Evolutionary conservation across 164 flowering plant genomes (phyloP), one percentile per base, ranked within the genome.

Genomic region (Tinospora cordifolia): DNA sequence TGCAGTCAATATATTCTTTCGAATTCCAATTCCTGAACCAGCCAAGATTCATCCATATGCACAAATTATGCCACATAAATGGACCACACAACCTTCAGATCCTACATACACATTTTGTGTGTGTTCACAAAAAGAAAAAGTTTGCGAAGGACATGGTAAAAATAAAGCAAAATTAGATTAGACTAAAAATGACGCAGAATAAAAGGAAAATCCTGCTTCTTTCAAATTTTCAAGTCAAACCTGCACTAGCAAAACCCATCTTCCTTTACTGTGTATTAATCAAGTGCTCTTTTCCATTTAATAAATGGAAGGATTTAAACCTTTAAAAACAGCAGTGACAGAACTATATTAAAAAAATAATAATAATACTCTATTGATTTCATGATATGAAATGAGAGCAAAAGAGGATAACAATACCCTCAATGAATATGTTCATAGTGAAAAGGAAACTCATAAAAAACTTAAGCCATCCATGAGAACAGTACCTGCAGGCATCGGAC

Each of bases 401-500:
- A 44, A 14, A n/a, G 21, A n/a, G 60, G 63, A 36, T 38, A 36
- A 40, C 51, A 36, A 19, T 24, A 47, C 39, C 25, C 22, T 3
- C 65, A 21, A 6, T 65, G 39, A 36, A 65, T 1, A 13, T 22
- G 41, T 39, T 39, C 64, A 69, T 13, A 54, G 6, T 10, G 44
- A 69, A 39, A 27, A 2, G 41, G 64, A 12, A 40, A 57, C 58
- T 58, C 41, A 15, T 22, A 8, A 10, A 39, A 38, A 41, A 44
- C 19, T 47, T 64, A 14, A 3, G 60, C 21, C 15, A 67, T 6
- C 54, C 36, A 22, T 57, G 17, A n/a, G 64, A 1, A 65, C 44
- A 69, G 44, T 81, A 95, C 99, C 99, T 95, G 99, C 69, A 95
- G 95, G 78, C 99, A 95, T 15, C 99, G 87, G 22, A 95, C 95